A percentile compares a stretch with the other conserved stretches of the same genome.
These are phyloP conservation scores for Bauhinia variegata DNA, from an alignment of 306 rosid species.

Conservation along the genomic window DNA sequence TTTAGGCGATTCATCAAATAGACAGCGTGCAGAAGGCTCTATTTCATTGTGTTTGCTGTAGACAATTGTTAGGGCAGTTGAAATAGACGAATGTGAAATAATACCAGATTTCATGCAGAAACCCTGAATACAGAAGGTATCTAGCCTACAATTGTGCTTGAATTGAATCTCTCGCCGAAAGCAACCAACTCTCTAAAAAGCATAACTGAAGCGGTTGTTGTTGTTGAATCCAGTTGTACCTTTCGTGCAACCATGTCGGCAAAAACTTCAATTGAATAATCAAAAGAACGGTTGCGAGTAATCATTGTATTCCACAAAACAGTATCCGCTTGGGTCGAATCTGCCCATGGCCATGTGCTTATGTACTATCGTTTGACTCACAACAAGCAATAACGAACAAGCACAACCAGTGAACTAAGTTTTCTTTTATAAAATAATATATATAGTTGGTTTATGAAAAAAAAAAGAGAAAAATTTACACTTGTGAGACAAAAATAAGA, in stretches of 20 bases:
- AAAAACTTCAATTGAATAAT: constrained; percentile 51
- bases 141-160: constrained; percentile 85
- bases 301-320: constrained; percentile 86
- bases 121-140: constrained; percentile 70
- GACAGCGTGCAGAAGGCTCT: constrained; percentile 65
- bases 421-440: too few species aligned
- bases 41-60: constrained; percentile 75
- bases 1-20: constrained; percentile 77
- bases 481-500: too few species aligned
- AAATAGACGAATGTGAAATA: constrained; percentile 66
- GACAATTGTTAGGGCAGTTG: constrained; percentile 75
- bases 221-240: constrained; percentile 60
- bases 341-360: too few species aligned
- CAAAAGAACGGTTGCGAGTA: constrained; percentile 66
- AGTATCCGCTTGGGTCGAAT: too few species aligned
- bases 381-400: too few species aligned
- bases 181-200: constrained; percentile 68
- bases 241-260: constrained; percentile 59
- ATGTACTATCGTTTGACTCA: too few species aligned
- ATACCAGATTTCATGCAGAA: constrained; percentile 69
- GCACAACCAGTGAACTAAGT: too few species aligned
- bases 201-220: constrained; percentile 59
- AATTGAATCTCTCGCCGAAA: constrained; percentile 56
- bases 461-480: too few species aligned
- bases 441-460: too few species aligned